A percentile compares a stretch with the other conserved stretches of the same genome.
phyloP scores from a whole-genome alignment of 1,139 yeast genomes.

The Yamadazyma taylorii region DNA sequence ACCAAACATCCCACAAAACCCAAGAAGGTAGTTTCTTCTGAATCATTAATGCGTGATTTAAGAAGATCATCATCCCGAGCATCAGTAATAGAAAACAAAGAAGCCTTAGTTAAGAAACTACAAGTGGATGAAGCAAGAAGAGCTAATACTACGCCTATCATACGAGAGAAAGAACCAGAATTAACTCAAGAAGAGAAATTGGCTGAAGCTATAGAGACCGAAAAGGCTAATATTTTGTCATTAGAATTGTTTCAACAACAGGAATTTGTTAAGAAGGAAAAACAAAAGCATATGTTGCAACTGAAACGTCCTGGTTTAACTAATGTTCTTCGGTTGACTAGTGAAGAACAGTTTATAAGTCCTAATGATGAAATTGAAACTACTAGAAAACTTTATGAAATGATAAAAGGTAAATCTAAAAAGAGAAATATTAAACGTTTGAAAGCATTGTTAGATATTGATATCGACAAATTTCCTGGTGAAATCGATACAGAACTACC shows the following conservation, averaged over 20 bases:
- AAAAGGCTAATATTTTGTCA: conserved; percentile 69
- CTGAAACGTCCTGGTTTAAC: conserved; percentile 61
- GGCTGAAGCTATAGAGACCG: conserved; percentile 85
- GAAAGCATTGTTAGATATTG: conserved; percentile 16
- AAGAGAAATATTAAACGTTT: conserved; percentile 28
- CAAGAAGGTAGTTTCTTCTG: conserved; percentile 35
- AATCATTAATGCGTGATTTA: conserved; percentile 45
- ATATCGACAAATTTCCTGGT: conserved; percentile 31
- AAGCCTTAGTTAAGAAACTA: conserved; percentile 73
- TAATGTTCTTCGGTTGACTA: conserved; percentile 53
- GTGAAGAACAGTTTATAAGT: conserved; percentile 37
- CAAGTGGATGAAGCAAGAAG: conserved; percentile 70
- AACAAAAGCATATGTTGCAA: conserved; percentile 69
- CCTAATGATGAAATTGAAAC: conserved; percentile 60
- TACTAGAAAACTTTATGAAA: conserved; percentile 30
- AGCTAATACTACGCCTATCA: conserved; percentile 47
- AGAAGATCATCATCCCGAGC: conserved; percentile 79
- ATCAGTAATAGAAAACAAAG: conserved; percentile 76
- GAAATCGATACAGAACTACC: conserved; percentile 40
- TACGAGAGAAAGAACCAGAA: conserved; percentile 45
- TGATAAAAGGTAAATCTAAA: conserved; percentile 31
- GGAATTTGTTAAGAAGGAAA: conserved; percentile 77
- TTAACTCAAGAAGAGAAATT: conserved; percentile 86
- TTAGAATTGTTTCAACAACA: conserved; percentile 78
- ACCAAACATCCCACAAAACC: conserved; percentile 20